These are phyloP conservation scores for Clavispora asparagi DNA, from an alignment of 805 yeast genomes.

Conservation along the genomic window DNA sequence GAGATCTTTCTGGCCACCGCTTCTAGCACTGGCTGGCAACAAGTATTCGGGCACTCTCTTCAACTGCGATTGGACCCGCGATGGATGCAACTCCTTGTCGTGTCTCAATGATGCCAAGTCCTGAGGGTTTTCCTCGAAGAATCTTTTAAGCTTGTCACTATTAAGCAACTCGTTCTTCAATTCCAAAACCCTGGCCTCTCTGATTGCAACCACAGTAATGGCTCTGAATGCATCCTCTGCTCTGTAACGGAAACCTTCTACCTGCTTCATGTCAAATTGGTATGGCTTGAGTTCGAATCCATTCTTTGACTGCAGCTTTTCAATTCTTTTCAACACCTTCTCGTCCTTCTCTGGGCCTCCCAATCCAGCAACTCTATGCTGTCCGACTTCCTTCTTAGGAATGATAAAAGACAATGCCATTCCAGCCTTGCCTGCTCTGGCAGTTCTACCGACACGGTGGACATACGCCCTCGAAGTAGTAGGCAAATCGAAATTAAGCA, in stretches of 20 bases:
- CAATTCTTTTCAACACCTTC: slow-evolving; percentile 70
- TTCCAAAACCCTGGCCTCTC: slow-evolving; percentile 92
- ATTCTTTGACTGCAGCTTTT: slow-evolving; percentile 66
- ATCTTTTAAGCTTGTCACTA: slow-evolving; percentile 86
- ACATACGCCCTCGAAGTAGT: slow-evolving; percentile 82
- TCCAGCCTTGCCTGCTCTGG: slow-evolving; percentile 94
- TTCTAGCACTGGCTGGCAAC: slow-evolving; percentile 72
- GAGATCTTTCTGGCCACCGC: slow-evolving; percentile 44
- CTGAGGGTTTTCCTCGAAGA: slow-evolving; percentile 95
- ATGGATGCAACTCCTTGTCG: slow-evolving; percentile 80
- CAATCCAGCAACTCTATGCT: slow-evolving; percentile 76
- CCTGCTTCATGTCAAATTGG: slow-evolving; percentile 84
- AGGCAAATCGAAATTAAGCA: slow-evolving; percentile 90
- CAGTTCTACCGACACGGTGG: slow-evolving; percentile 95
- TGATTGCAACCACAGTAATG: slow-evolving; percentile 79
- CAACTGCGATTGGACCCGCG: slow-evolving; percentile 78
- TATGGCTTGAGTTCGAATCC: slow-evolving; percentile 82
- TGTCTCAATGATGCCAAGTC: slow-evolving; percentile 86
- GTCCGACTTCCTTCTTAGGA: slow-evolving; percentile 76
- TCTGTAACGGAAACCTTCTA: slow-evolving; percentile 93
- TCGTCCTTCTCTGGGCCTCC: slow-evolving; percentile 77
- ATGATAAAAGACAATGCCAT: slow-evolving; percentile 92
- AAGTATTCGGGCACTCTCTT: slow-evolving; percentile 91
- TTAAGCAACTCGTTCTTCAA: slow-evolving; percentile 80
- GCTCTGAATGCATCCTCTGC: slow-evolving; percentile 96